Evolutionary conservation across 2,329 filamentous ascomycete genomes (phyloP).

Genomic region (Fusarium hainanense): DNA sequence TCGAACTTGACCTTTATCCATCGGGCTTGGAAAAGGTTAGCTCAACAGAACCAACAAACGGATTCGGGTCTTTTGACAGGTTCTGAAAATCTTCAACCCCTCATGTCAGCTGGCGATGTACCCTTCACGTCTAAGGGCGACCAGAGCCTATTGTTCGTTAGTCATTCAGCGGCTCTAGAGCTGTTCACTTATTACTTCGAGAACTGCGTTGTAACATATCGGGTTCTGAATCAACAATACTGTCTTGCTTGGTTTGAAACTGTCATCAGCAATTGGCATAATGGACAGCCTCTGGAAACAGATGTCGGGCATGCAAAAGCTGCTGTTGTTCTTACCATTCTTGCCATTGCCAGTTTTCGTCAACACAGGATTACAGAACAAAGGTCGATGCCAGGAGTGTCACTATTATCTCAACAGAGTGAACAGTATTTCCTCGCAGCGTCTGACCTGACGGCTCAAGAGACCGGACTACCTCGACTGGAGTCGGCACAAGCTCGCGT

Average conservation of each 20-base stretch:
- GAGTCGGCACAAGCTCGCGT: slow-evolving; percentile 69
- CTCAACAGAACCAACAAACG: slow-evolving; percentile 53
- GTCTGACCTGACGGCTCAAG: slow-evolving; percentile 55
- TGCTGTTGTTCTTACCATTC: slow-evolving; percentile 60
- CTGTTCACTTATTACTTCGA: slow-evolving; percentile 68
- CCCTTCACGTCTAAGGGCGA: slow-evolving; percentile 54
- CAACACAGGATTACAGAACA: slow-evolving; percentile 32
- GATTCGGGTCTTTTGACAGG: slow-evolving; percentile 30
- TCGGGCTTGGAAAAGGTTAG: slow-evolving; percentile 62
- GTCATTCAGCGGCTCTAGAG: slow-evolving; percentile 48
- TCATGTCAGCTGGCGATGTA: slow-evolving; percentile 60
- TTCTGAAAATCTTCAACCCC: slow-evolving; percentile 53
- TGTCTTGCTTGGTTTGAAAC: slow-evolving; percentile 60
- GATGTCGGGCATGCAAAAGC: slow-evolving; percentile 57
- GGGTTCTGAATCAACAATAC: slow-evolving; percentile 66
- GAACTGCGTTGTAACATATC: slow-evolving; percentile 69
- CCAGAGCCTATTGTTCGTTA: slow-evolving; percentile 52
- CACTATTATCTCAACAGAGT: slow-evolving; percentile 35
- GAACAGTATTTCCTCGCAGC: slow-evolving; percentile 57
- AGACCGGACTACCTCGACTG: slow-evolving; percentile 64
- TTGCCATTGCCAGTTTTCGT: slow-evolving; percentile 56
- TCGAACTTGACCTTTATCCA: slow-evolving; percentile 65
- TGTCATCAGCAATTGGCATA: slow-evolving; percentile 53
- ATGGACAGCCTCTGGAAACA: slow-evolving; percentile 51
- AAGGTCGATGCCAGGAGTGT: not conserved